Conservation (phyloP, 2,329 filamentous ascomycete species). For the Penicillium sp. region DNA sequence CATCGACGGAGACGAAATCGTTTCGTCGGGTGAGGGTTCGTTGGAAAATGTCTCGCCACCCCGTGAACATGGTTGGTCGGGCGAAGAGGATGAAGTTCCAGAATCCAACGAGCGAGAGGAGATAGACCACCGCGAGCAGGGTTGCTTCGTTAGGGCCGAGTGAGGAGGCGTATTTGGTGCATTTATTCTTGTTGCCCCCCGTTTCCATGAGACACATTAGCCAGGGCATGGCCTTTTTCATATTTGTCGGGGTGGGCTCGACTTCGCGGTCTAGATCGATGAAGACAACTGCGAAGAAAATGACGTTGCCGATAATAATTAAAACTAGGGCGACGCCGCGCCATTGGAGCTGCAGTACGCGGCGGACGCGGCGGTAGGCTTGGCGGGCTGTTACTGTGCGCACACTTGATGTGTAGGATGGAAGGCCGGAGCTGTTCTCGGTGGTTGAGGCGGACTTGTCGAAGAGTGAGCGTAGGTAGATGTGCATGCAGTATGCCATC, state of each 20-base stretch:
- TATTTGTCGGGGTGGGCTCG: conserved; percentile 58
- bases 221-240: conserved; percentile 67
- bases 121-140: conserved; percentile 77
- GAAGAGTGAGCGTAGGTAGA: conserved; percentile 83
- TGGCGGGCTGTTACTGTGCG: conserved; percentile 81
- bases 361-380: conserved; percentile 82
- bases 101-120: conserved; percentile 83
- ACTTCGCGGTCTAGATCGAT: conserved; percentile 81
- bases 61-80: conserved; percentile 80
- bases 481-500: conserved; percentile 89
- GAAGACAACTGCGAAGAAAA: conserved; percentile 92
- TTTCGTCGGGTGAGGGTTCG: conserved; percentile 56
- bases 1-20: conserved; percentile 90
- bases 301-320: conserved; percentile 86
- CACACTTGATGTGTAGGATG: conserved; percentile 75
- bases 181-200: conserved; percentile 67
- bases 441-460: conserved; percentile 69
- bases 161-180: conserved; percentile 62
- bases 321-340: conserved; percentile 86
- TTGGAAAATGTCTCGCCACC: conserved; percentile 73
- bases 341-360: conserved; percentile 92
- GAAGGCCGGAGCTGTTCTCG: conserved; percentile 67
- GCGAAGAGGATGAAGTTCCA: conserved; percentile 83
- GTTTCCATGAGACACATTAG: conserved; percentile 68
- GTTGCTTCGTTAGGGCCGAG: conserved; percentile 77